phyloP scores from a whole-genome alignment of 2,329 filamentous ascomycete species.

The Paecilomyces formosus region DNA sequence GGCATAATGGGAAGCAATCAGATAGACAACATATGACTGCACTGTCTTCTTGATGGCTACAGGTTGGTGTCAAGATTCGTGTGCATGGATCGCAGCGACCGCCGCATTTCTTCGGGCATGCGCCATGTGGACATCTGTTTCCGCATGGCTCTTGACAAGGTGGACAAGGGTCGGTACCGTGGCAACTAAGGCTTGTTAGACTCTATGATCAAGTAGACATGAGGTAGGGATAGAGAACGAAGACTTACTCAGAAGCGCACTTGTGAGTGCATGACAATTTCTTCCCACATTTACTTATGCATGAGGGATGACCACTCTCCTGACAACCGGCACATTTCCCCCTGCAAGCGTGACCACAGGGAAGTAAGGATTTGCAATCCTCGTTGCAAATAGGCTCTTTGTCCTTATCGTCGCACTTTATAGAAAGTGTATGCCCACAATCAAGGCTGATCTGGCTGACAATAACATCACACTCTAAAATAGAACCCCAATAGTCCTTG shows the following conservation, averaged over 20 bases:
- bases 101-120: slow-evolving; percentile 10
- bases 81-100: slow-evolving; percentile 13
- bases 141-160: slow-evolving; percentile 12
- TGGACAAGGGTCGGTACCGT: slow-evolving; percentile 10
- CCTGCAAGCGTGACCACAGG: slow-evolving; percentile 9
- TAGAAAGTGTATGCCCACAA: slow-evolving; percentile 12
- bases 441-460: slow-evolving; percentile 3
- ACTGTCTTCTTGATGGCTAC: slow-evolving; percentile 6
- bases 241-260: slow-evolving; percentile 9
- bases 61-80: slow-evolving; percentile 2
- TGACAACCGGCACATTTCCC: slow-evolving; percentile 5
- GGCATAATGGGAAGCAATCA: slow-evolving; percentile 6
- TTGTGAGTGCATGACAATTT: slow-evolving; percentile 10
- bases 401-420: slow-evolving; percentile 9
- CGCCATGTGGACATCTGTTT: slow-evolving; percentile 10
- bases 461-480: slow-evolving; percentile 7
- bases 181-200: slow-evolving; percentile 4
- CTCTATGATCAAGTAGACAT: neutral
- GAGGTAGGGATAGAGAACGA: neutral
- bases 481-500: slow-evolving; percentile 1
- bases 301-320: slow-evolving; percentile 3
- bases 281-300: slow-evolving; percentile 6
- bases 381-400: slow-evolving; percentile 3
- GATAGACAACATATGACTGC: slow-evolving; percentile 12
- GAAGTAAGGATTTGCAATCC: slow-evolving; percentile 4